Base-by-base conservation (phyloP, 495 filamentous ascomycete genomes). In the Podospora fimiseda region DNA sequence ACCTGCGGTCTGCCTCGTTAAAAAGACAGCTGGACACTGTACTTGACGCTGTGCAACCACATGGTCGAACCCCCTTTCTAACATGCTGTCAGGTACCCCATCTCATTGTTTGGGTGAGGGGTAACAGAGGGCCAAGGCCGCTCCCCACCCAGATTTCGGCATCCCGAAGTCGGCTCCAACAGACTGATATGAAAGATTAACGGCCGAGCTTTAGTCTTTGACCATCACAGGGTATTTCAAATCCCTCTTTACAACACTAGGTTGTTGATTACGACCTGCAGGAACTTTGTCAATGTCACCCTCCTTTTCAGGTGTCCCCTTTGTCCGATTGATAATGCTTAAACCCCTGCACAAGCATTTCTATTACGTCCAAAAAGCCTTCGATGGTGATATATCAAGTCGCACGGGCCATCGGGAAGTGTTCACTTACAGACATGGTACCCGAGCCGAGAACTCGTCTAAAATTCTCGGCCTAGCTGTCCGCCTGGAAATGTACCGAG, bases 161-260 rank as follows among this genome's bases (percentile, higher is more conserved):
- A 61, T 67, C 59, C 61, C 64, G 64, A 67, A 51, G 46, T 67
- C 61, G 64, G 64, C 45, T 50, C 53, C 52, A 30, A 19, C 21
- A 42, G 13, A 80, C 79, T 33, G 27, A 5, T 33, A 33, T 33
- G 27, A 5, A n/a, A n/a, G n/a, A n/a, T n/a, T n/a, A n/a, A n/a
- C n/a, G n/a, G n/a, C n/a, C n/a, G n/a, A n/a, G n/a, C n/a, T n/a
- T n/a, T n/a, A n/a, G n/a, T n/a, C n/a, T n/a, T n/a, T n/a, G n/a
- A n/a, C n/a, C n/a, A n/a, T n/a, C n/a, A n/a, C n/a, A 33, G 27
- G 27, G 11, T 6, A 33, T 11, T 33, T 11, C 27, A 33, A 33
- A 6, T 33, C 27, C 27, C 27, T 33, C 27, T 33, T 6, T 33
- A 11, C 6, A n/a, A n/a, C n/a, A n/a, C n/a, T n/a, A 62, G 84